phyloP scores from a whole-genome alignment of 257 asterid species.

The Solanum boliviense region DNA sequence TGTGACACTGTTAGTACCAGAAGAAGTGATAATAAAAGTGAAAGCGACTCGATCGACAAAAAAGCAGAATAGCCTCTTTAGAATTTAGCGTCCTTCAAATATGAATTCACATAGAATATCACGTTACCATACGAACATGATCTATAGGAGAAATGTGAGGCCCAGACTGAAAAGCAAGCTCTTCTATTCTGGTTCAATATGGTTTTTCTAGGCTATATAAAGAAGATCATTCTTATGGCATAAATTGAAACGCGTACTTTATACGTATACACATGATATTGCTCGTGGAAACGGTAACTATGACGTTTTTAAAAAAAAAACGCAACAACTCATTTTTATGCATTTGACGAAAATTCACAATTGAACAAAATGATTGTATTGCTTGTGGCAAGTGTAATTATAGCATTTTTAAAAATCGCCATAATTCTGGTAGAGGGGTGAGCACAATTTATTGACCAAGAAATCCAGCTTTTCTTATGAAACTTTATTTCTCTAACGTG shows the following conservation, averaged over 20 bases:
- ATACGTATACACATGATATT: neutral
- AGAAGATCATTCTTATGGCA: neutral
- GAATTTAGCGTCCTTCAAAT: neutral
- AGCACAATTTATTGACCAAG: neutral
- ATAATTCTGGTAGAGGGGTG: neutral
- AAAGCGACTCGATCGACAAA: neutral
- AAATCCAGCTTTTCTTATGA: neutral
- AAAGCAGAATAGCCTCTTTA: neutral
- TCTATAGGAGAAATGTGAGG: neutral
- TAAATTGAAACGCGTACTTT: neutral
- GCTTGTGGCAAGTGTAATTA: neutral
- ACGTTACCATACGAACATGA: neutral
- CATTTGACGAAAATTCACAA: too few relatives aligned
- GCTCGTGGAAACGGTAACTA: neutral
- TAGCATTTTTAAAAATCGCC: neutral
- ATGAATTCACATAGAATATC: neutral
- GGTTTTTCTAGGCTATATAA: neutral
- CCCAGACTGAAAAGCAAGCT: neutral
- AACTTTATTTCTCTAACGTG: neutral
- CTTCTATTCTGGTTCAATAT: neutral
- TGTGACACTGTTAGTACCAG: neutral
- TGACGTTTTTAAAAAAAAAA: rapidly evolving
- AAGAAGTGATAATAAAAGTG: neutral
- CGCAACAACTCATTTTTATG: neutral
- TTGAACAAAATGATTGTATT: too few relatives aligned